Percentiles rank a stretch among this genome's conserved stretches.
These are phyloP conservation scores for Henckelia pumila DNA, from an alignment of 257 asterid species.

Conservation along the genomic window DNA sequence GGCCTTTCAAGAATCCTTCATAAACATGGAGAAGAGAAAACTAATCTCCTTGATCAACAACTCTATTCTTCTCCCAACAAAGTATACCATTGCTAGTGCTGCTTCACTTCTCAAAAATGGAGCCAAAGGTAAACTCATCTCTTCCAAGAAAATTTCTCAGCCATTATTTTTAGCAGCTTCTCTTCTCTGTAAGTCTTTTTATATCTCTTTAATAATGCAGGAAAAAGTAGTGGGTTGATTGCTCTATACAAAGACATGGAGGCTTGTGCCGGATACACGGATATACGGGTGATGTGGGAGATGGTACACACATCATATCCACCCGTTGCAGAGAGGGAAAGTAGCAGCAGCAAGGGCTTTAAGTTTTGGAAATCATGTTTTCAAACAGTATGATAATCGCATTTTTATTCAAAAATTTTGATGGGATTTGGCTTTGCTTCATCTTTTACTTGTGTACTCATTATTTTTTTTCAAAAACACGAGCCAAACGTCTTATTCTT, in stretches of 20 bases:
- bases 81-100: constrained; percentile 26
- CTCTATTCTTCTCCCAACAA: constrained; percentile 38
- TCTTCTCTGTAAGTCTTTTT: not conserved
- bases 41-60: constrained; percentile 41
- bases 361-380: constrained; percentile 40
- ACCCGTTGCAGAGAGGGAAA: constrained; percentile 24
- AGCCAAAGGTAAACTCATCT: constrained; percentile 34
- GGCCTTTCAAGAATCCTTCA: constrained; percentile 1
- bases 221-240: constrained; percentile 39
- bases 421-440: not conserved
- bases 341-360: constrained; percentile 24
- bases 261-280: constrained; percentile 59
- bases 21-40: constrained; percentile 45
- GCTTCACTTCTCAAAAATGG: constrained; percentile 35
- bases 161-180: not conserved
- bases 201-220: constrained; percentile 30
- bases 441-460: not conserved
- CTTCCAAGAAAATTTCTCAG: not conserved
- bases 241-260: constrained; percentile 57
- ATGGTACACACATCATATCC: constrained; percentile 47
- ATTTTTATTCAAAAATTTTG: too few relatives aligned
- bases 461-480: too few relatives aligned
- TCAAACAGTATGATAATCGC: constrained; percentile 22
- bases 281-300: constrained; percentile 74
- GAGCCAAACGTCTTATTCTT: not conserved